Evolutionary conservation across 495 filamentous ascomycete species (phyloP), one percentile per base, ranked within the genome.

Genomic region (Lindgomyces ingoldianus): DNA sequence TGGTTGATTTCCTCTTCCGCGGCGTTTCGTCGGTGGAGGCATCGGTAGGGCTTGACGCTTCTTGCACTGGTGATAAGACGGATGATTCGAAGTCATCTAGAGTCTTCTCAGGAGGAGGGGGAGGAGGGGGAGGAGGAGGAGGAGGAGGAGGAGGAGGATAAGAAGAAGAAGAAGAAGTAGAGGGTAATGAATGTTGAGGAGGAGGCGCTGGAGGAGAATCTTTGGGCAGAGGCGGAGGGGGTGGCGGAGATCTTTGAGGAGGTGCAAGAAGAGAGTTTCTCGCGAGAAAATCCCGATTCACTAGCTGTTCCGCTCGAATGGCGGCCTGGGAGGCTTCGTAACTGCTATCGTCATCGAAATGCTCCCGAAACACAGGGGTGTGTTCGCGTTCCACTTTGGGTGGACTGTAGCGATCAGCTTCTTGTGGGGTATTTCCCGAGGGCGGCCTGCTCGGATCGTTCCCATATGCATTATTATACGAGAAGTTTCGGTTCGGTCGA

Each of bases 291-390:
- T 70, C 70, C 19, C 61, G 60, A 48, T 75, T 74, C 16, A 57
- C 73, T 18, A 74, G 49, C 22, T 62, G 49, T 51, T 73, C 73
- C 3, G 65, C 68, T 19, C 70, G 50, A 36, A 75, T 69, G n/a
- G 70, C 74, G 22, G 70, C 62, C 16, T 72, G 62, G 22, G 61
- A 55, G 12, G 26, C 24, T 27, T 66, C 64, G 19, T 61, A 60
- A 9, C 62, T 59, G 14, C 41, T 60, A 45, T 85, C 80, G 44
- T 89, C 86, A 55, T 87, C 85, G 60, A 89, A 89, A 70, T 89
- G 82, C 69, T 89, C 87, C 57, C 78, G 83, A 64, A 89, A 89
- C 0, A 85, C 79, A 1, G 87, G 87, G 0, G 84, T 85, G 72
- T 87, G 81, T 70, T 67, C 65, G 16, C 69, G 22, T 4, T 70